These are phyloP conservation scores for Inosperma sp. DNA, from an alignment of 768 basidiomycete genomes.

Conservation along the genomic window DNA sequence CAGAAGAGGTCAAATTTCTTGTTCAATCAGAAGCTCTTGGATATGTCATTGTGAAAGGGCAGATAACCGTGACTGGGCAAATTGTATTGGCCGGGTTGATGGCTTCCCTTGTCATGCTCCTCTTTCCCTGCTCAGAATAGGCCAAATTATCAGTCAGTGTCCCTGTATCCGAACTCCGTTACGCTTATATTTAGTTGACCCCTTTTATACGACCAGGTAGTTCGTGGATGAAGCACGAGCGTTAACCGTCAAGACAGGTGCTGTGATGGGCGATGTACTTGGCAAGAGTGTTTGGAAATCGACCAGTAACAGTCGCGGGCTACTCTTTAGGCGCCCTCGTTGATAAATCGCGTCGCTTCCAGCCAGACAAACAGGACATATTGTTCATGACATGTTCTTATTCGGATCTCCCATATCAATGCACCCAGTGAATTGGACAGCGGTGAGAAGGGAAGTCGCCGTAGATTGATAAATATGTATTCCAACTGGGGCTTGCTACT, in stretches of 20 bases:
- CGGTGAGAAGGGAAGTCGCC: slow-evolving; percentile 44
- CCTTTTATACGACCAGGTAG: slow-evolving; percentile 44
- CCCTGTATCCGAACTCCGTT: not conserved
- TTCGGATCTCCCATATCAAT: slow-evolving; percentile 48
- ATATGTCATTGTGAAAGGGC: slow-evolving; percentile 42
- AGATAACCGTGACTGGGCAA: slow-evolving; percentile 47
- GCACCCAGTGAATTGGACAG: slow-evolving; percentile 40
- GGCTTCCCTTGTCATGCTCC: slow-evolving; percentile 50
- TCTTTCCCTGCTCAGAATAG: slow-evolving; percentile 46
- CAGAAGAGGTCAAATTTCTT: slow-evolving; percentile 41
- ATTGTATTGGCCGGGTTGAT: slow-evolving; percentile 49
- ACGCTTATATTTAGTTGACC: slow-evolving; percentile 1
- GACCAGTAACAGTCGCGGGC: slow-evolving; percentile 52
- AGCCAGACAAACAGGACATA: slow-evolving; percentile 39
- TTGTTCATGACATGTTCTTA: slow-evolving; percentile 52
- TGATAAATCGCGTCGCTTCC: slow-evolving; percentile 42
- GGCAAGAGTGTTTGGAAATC: slow-evolving; percentile 46
- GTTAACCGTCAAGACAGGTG: slow-evolving; percentile 49
- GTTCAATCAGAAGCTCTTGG: slow-evolving; percentile 47
- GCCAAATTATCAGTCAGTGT: slow-evolving; percentile 47
- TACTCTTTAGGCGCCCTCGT: slow-evolving; percentile 55
- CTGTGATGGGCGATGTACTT: slow-evolving; percentile 49
- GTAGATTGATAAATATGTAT: slow-evolving; percentile 53
- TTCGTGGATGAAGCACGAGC: slow-evolving; percentile 56
- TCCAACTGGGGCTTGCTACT: slow-evolving; percentile 49